Evolutionary conservation across 768 basidiomycete genomes (phyloP).

Genomic region (Auriscalpium vulgare): DNA sequence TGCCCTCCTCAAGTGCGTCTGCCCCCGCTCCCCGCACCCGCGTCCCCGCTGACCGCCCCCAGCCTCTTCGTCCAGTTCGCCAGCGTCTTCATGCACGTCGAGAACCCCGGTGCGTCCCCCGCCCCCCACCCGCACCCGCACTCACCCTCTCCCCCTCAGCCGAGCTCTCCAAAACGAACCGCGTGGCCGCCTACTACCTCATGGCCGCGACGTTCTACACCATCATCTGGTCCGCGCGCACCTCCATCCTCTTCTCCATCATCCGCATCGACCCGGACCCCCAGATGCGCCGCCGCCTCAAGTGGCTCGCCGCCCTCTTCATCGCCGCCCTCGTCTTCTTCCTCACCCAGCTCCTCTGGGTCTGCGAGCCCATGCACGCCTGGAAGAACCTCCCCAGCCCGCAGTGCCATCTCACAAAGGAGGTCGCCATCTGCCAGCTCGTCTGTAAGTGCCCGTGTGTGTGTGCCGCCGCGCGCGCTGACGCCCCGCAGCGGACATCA

Average conservation of each 20-base stretch:
- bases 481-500: conserved; percentile 33
- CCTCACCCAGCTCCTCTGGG: conserved; percentile 36
- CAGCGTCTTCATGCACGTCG: conserved; percentile 21
- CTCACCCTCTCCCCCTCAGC: neutral
- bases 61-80: conserved; percentile 17
- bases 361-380: conserved; percentile 29
- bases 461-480: too few species aligned
- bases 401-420: conserved; percentile 35
- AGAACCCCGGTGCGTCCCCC: conserved; percentile 9
- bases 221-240: conserved; percentile 28
- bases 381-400: conserved; percentile 33
- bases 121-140: neutral
- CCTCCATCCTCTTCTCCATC: conserved; percentile 48
- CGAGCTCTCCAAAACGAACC: conserved; percentile 13
- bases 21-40: neutral
- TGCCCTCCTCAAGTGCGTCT: conserved; percentile 14
- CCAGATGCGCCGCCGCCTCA: conserved; percentile 5
- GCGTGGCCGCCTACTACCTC: conserved; percentile 21
- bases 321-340: conserved; percentile 32
- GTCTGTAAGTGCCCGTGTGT: conserved; percentile 31
- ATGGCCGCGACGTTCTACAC: conserved; percentile 21
- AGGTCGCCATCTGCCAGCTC: conserved; percentile 46
- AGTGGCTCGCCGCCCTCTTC: conserved; percentile 14
- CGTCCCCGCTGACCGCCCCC: neutral
- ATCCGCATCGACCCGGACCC: conserved; percentile 40